These are phyloP conservation scores for Hysterangium stoloniferum DNA, from an alignment of 768 basidiomycete species.

Conservation along the genomic window DNA sequence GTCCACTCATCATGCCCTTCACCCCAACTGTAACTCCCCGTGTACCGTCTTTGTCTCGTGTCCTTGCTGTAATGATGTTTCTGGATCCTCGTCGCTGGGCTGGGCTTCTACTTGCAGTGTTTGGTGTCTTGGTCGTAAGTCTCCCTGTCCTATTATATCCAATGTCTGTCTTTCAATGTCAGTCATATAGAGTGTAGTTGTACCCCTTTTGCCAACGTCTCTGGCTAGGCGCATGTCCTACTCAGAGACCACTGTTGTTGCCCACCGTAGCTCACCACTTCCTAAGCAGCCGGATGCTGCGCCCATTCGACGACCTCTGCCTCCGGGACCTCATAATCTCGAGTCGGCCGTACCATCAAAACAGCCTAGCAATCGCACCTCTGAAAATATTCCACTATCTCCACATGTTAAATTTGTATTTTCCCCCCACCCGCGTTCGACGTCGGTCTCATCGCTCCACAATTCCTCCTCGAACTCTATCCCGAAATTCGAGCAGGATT, in stretches of 20 bases:
- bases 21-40: no score
- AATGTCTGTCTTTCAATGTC: neutral
- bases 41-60: no score
- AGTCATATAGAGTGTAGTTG: constrained; percentile 3
- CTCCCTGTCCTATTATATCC: neutral
- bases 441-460: neutral
- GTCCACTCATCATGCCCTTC: no score
- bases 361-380: no score
- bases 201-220: neutral
- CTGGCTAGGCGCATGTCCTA: neutral
- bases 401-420: neutral
- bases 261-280: neutral
- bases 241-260: neutral
- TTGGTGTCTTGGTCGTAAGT: constrained; percentile 8
- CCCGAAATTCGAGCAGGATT: neutral
- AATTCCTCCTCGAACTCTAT: neutral
- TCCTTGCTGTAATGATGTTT: neutral
- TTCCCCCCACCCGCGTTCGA: neutral
- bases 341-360: neutral
- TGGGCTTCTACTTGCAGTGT: neutral
- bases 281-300: neutral
- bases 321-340: neutral
- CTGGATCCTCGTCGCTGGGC: constrained; percentile 8
- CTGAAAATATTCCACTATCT: neutral
- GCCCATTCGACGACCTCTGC: neutral